phyloP scores from a whole-genome alignment of 2,329 filamentous ascomycete species.

The Blastomyces parvus region DNA sequence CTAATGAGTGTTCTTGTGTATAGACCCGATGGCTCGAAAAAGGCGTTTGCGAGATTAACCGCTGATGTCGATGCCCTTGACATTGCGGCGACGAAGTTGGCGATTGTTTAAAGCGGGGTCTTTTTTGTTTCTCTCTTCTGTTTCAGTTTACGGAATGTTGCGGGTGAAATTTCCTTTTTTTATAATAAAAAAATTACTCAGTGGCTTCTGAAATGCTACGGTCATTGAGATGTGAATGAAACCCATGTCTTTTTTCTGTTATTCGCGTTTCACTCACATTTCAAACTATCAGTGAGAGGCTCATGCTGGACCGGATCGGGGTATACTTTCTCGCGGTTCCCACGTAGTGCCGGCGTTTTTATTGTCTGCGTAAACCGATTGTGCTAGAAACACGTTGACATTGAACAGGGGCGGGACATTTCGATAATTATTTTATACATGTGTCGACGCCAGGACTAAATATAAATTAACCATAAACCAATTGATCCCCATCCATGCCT shows the following conservation, averaged over 20 bases:
- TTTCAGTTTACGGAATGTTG: slow-evolving; percentile 3
- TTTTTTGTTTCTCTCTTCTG: slow-evolving; percentile 4
- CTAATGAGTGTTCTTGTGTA: slow-evolving; percentile 13
- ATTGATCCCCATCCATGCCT: background rate
- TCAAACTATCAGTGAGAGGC: background rate
- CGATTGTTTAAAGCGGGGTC: slow-evolving; percentile 66
- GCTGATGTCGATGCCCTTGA: slow-evolving; percentile 96
- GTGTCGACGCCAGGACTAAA: background rate
- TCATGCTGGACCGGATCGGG: background rate
- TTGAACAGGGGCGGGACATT: background rate
- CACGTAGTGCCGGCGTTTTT: background rate
- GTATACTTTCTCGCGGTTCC: background rate
- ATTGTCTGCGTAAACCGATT: background rate
- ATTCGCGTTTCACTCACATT: background rate
- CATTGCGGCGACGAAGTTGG: slow-evolving; percentile 98
- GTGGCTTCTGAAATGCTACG: slow-evolving; percentile 8
- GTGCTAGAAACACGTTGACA: background rate
- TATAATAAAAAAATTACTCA: slow-evolving; percentile 1
- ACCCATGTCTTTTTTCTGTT: slow-evolving; percentile 2
- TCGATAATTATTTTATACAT: background rate
- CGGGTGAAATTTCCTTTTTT: slow-evolving; percentile 6
- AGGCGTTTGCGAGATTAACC: slow-evolving; percentile 94
- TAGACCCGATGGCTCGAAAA: slow-evolving; percentile 94
- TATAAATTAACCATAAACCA: background rate
- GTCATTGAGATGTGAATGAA: slow-evolving; percentile 10